Conservation (phyloP, 2,329 filamentous ascomycete genomes). For the Lanzia echinophila region DNA sequence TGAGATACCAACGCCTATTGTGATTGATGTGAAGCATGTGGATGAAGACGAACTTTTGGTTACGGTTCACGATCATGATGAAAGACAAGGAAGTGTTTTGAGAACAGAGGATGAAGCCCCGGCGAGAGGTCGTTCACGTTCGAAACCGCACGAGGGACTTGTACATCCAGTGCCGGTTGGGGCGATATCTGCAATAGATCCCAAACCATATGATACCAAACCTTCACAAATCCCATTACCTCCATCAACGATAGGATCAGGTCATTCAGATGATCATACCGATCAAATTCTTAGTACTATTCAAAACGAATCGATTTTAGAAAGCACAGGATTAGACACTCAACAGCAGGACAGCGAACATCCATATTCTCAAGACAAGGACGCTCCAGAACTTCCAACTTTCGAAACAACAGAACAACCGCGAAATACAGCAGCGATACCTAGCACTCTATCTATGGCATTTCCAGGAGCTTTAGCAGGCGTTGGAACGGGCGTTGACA, state of each 20-base stretch:
- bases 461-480: constrained; percentile 19
- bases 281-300: neutral
- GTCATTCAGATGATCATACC: constrained; percentile 10
- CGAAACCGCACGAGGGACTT: constrained; percentile 13
- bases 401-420: constrained; percentile 15
- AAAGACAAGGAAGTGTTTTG: neutral
- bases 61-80: constrained; percentile 5
- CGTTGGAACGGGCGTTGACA: constrained; percentile 23
- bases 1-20: constrained; percentile 20
- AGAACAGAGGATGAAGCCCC: constrained; percentile 17
- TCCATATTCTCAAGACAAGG: neutral
- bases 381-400: neutral
- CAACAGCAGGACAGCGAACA: constrained; percentile 3
- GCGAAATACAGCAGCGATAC: constrained; percentile 21
- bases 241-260: constrained; percentile 13
- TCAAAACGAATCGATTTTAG: constrained; percentile 5
- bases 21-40: constrained; percentile 24
- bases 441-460: constrained; percentile 13
- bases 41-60: constrained; percentile 9
- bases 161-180: neutral
- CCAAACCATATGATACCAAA: neutral
- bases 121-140: constrained; percentile 28
- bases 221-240: constrained; percentile 11
- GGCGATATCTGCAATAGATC: neutral
- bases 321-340: constrained; percentile 5